These are phyloP conservation scores for Abrus precatorius DNA, from an alignment of 306 rosid genomes.

Conservation along the genomic window DNA sequence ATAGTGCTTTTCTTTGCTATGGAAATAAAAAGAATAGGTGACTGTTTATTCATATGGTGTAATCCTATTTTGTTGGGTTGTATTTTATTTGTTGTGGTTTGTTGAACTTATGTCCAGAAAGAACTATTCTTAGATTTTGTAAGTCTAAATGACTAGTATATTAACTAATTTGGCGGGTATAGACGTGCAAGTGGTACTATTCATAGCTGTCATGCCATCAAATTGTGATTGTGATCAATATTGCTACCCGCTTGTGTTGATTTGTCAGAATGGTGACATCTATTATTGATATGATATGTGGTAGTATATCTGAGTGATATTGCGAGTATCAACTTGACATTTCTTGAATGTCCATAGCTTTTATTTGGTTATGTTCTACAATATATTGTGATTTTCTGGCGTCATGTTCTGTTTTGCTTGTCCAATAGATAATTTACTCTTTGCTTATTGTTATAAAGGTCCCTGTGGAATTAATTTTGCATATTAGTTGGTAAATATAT, in stretches of 20 bases:
- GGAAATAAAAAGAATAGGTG: background rate
- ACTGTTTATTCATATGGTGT: conserved; percentile 10
- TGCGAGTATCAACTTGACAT: background rate
- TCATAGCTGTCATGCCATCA: background rate
- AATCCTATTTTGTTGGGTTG: background rate
- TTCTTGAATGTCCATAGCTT: background rate
- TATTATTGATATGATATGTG: conserved; percentile 11
- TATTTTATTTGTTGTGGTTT: background rate
- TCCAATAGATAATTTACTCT: conserved; percentile 4
- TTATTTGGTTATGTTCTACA: background rate
- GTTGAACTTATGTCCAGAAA: background rate
- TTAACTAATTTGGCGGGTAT: background rate
- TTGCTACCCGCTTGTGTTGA: conserved; percentile 25
- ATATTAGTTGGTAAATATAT: conserved; percentile 1
- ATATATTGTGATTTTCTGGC: background rate
- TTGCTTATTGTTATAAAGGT: conserved; percentile 1
- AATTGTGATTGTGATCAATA: background rate
- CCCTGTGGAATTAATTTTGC: conserved; percentile 28
- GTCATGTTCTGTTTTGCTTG: conserved; percentile 16
- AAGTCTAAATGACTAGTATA: background rate
- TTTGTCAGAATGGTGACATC: background rate
- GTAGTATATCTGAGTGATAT: background rate
- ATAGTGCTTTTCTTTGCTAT: background rate
- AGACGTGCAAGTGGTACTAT: background rate
- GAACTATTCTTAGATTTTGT: background rate